Evolutionary conservation across 345 rosid species (phyloP).

Genomic region (Litchi chinensis): DNA sequence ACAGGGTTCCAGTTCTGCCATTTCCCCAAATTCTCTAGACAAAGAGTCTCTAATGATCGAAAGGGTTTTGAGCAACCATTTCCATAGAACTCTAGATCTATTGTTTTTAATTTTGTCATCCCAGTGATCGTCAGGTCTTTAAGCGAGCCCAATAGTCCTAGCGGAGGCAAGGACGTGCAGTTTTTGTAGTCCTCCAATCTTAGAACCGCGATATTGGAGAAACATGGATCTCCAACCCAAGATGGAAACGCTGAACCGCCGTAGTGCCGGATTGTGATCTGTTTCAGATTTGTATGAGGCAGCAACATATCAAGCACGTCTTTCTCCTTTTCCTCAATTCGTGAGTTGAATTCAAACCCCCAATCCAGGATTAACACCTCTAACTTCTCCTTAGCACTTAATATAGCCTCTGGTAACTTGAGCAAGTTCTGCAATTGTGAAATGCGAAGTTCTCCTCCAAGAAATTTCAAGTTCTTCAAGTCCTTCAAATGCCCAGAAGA

Average conservation of each 20-base stretch:
- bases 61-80: too few species aligned
- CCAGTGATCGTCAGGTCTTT: too few species aligned
- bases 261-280: not conserved
- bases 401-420: not conserved
- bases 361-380: not conserved
- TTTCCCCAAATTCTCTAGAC: too few species aligned
- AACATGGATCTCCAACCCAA: not conserved
- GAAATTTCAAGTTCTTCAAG: not conserved
- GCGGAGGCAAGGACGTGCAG: too few species aligned
- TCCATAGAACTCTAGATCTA: too few species aligned
- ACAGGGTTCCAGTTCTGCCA: too few species aligned
- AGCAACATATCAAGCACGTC: not conserved
- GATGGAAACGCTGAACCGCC: not conserved
- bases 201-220: not conserved
- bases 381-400: too few species aligned
- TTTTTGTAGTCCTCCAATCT: too few species aligned
- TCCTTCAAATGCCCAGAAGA: not conserved
- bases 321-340: not conserved
- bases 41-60: too few species aligned
- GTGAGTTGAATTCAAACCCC: not conserved
- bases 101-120: too few species aligned
- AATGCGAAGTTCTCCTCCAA: not conserved
- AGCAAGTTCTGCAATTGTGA: not conserved
- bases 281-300: not conserved
- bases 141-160: too few species aligned